Percentiles rank a stretch among this genome's conserved stretches.
Conservation (phyloP, 1,284 basidiomycete genomes). For the Gymnopus androsaceus region DNA sequence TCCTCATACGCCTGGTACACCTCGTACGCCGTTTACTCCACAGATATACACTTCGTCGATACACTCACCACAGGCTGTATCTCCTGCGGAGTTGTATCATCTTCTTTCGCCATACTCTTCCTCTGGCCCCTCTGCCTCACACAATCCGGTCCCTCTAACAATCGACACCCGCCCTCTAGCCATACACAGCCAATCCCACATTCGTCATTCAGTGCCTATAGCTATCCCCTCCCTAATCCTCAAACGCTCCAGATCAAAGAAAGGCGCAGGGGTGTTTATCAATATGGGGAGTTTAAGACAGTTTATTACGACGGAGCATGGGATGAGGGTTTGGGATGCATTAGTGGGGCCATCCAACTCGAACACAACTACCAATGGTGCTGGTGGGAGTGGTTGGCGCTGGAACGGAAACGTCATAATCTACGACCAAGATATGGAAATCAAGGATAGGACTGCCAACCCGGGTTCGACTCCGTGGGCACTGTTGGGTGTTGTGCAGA, state of each 20-base stretch:
- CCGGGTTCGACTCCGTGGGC: constrained; percentile 62
- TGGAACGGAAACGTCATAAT: constrained; percentile 77
- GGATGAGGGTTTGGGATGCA: constrained; percentile 68
- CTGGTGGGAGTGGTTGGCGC: constrained; percentile 28
- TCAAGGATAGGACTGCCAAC: constrained; percentile 57
- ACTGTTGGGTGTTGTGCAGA: constrained; percentile 57
- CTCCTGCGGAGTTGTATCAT: background rate
- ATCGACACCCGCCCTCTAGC: constrained; percentile 78
- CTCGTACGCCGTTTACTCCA: background rate
- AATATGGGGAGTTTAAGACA: constrained; percentile 69
- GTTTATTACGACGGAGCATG: constrained; percentile 76
- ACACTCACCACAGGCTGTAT: constrained; percentile 1
- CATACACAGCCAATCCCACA: constrained; percentile 62
- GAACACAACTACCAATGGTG: background rate
- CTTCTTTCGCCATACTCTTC: too few species aligned
- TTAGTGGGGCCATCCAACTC: constrained; percentile 39
- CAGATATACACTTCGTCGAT: background rate
- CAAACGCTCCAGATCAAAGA: constrained; percentile 77
- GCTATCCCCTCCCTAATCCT: constrained; percentile 85
- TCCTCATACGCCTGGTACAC: constrained; percentile 4
- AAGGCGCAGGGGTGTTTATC: constrained; percentile 47
- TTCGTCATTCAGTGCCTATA: constrained; percentile 74
- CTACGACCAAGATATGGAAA: constrained; percentile 76
- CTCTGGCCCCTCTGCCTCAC: too few species aligned
- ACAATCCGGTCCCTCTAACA: constrained; percentile 64